Percentiles rank a stretch among this genome's conserved stretches.
These are phyloP conservation scores for Verticillium zaregamsianum DNA, from an alignment of 2,329 filamentous ascomycete genomes.

Conservation along the genomic window DNA sequence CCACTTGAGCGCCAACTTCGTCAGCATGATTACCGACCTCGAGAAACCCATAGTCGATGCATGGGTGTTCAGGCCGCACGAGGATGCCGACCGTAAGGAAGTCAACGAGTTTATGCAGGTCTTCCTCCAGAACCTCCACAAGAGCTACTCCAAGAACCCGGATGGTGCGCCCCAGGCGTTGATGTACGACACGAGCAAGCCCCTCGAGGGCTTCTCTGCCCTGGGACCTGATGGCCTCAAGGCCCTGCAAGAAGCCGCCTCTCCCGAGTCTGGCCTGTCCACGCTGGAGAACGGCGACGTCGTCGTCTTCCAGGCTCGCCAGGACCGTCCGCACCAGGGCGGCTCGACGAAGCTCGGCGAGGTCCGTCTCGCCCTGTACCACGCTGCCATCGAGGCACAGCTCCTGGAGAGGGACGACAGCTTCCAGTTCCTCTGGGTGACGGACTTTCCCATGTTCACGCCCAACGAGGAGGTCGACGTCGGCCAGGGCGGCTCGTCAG, in stretches of 20 bases:
- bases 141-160: conserved; percentile 60
- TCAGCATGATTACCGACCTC: conserved; percentile 70
- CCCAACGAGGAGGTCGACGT: conserved; percentile 61
- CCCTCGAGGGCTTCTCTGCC: conserved; percentile 70
- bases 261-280: conserved; percentile 18
- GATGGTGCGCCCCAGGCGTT: conserved; percentile 79
- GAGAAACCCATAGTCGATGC: conserved; percentile 68
- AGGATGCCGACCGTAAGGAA: conserved; percentile 42
- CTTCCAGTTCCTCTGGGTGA: conserved; percentile 79
- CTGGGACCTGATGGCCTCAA: conserved; percentile 48
- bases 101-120: conserved; percentile 58
- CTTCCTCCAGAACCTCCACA: conserved; percentile 66
- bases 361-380: conserved; percentile 66
- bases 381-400: conserved; percentile 59
- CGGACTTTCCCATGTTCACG: conserved; percentile 89
- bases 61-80: conserved; percentile 59
- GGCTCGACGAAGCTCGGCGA: conserved; percentile 71
- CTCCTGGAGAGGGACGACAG: conserved; percentile 44
- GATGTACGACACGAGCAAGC: conserved; percentile 67
- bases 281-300: conserved; percentile 67
- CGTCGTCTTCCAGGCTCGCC: conserved; percentile 75
- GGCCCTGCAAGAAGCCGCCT: conserved; percentile 23
- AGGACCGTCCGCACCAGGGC: conserved; percentile 59
- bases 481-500: conserved; percentile 76
- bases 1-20: conserved; percentile 58